Evolutionary conservation across 768 basidiomycete genomes (phyloP).

Genomic region (Leccinum truebloodii): DNA sequence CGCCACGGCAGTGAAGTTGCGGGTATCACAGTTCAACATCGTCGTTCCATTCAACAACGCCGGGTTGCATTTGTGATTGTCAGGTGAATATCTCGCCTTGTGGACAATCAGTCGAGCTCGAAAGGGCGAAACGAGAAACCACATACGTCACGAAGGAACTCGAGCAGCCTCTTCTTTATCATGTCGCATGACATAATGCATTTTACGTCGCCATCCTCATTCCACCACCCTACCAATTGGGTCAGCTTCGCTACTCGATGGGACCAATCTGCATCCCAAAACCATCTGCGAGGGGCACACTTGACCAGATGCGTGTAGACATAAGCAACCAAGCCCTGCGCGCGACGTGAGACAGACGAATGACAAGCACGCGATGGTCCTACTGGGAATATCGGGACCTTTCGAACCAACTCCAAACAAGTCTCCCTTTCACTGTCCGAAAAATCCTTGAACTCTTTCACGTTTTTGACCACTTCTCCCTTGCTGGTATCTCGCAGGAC

Average conservation of each 20-base stretch:
- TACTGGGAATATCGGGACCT: slow-evolving; percentile 28
- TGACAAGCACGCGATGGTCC: neutral
- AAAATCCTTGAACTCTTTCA: slow-evolving; percentile 19
- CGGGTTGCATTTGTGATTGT: slow-evolving; percentile 27
- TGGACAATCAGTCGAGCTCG: slow-evolving; percentile 10
- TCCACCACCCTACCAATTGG: slow-evolving; percentile 11
- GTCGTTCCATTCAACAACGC: slow-evolving; percentile 17
- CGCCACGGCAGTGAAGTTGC: slow-evolving; percentile 19
- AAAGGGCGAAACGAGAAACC: neutral
- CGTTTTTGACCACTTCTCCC: slow-evolving; percentile 18
- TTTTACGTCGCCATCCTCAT: neutral
- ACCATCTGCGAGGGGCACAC: slow-evolving; percentile 18
- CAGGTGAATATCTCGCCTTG: slow-evolving; percentile 11
- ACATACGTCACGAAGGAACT: slow-evolving; percentile 21
- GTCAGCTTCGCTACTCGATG: slow-evolving; percentile 8
- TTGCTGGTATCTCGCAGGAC: slow-evolving; percentile 17
- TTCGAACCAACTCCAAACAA: slow-evolving; percentile 18
- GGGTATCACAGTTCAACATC: slow-evolving; percentile 22
- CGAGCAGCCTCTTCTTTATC: slow-evolving; percentile 15
- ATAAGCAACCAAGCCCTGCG: slow-evolving; percentile 29
- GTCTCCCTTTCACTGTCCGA: slow-evolving; percentile 1
- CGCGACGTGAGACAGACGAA: slow-evolving; percentile 8
- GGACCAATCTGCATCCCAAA: slow-evolving; percentile 13
- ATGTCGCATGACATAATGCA: slow-evolving; percentile 17
- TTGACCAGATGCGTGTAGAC: slow-evolving; percentile 27